phyloP scores from a whole-genome alignment of 345 rosid species.

The Turnera subulata region DNA sequence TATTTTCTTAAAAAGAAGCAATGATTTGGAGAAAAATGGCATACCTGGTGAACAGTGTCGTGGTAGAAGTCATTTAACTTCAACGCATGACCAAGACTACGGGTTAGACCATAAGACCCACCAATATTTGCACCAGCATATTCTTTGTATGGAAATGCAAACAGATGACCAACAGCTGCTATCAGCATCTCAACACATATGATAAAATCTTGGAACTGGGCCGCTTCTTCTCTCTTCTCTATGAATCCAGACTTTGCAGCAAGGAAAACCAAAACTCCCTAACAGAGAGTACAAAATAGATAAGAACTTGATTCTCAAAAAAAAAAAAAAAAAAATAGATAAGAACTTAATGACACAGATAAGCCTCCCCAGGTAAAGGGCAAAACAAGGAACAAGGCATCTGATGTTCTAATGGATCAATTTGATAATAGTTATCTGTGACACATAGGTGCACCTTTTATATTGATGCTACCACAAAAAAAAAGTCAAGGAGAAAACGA shows the following conservation, averaged over 20 bases:
- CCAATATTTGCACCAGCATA: conserved; percentile 94
- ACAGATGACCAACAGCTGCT: conserved; percentile 92
- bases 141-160: conserved; percentile 97
- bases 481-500: too few species aligned
- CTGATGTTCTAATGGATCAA: too few species aligned
- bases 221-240: conserved; percentile 79
- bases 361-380: not conserved
- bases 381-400: not conserved
- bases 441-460: too few species aligned
- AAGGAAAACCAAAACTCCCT: conserved; percentile 97
- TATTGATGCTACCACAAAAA: too few species aligned
- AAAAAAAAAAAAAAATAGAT: not conserved
- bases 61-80: conserved; percentile 93
- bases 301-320: too few species aligned
- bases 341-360: not conserved
- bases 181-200: conserved; percentile 96
- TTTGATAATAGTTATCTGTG: too few species aligned
- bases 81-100: conserved; percentile 84
- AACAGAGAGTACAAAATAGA: conserved; percentile 5
- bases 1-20: too few species aligned
- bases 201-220: conserved; percentile 80
- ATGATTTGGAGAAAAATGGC: too few species aligned
- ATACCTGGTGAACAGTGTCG: conserved; percentile 97
- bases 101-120: conserved; percentile 60
- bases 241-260: conserved; percentile 88